These are phyloP conservation scores for Golubevia sp. DNA, from an alignment of 1,284 basidiomycete genomes.

Conservation along the genomic window DNA sequence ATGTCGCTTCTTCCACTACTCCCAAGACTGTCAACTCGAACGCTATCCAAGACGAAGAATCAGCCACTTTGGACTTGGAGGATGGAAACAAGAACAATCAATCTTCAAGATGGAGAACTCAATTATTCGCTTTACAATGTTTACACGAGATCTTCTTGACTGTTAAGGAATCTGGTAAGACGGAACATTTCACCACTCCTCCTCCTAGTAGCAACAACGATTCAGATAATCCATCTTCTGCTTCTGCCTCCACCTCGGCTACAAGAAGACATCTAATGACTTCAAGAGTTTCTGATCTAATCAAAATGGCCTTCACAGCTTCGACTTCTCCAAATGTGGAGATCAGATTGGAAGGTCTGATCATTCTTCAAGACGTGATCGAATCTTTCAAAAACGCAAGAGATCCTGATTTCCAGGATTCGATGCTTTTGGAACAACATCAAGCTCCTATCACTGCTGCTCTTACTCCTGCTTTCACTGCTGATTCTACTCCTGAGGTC, in stretches of 20 bases:
- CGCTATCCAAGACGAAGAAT: conserved; percentile 77
- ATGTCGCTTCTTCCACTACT: conserved; percentile 55
- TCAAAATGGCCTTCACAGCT: conserved; percentile 97
- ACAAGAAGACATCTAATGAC: conserved; percentile 70
- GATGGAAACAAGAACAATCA: conserved; percentile 35
- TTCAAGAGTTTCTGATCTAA: conserved; percentile 84
- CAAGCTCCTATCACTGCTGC: conserved; percentile 98
- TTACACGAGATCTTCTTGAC: conserved; percentile 85
- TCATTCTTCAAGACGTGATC: conserved; percentile 88
- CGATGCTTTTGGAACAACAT: conserved; percentile 92
- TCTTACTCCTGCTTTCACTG: conserved; percentile 92
- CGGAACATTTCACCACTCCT: conserved; percentile 72
- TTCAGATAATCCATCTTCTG: conserved; percentile 62
- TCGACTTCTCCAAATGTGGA: conserved; percentile 94
- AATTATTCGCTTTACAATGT: conserved; percentile 90
- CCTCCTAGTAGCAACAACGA: conserved; percentile 4
- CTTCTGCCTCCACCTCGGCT: background rate
- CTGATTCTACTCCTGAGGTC: conserved; percentile 94
- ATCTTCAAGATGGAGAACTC: conserved; percentile 82
- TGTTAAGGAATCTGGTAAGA: conserved; percentile 73
- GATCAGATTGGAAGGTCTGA: conserved; percentile 88
- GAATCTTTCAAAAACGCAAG: conserved; percentile 84
- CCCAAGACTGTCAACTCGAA: conserved; percentile 2
- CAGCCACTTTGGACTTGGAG: conserved; percentile 71
- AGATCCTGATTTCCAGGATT: conserved; percentile 90